Conservation (phyloP, 139 green algal genomes). For the Chlorella sp. region DNA sequence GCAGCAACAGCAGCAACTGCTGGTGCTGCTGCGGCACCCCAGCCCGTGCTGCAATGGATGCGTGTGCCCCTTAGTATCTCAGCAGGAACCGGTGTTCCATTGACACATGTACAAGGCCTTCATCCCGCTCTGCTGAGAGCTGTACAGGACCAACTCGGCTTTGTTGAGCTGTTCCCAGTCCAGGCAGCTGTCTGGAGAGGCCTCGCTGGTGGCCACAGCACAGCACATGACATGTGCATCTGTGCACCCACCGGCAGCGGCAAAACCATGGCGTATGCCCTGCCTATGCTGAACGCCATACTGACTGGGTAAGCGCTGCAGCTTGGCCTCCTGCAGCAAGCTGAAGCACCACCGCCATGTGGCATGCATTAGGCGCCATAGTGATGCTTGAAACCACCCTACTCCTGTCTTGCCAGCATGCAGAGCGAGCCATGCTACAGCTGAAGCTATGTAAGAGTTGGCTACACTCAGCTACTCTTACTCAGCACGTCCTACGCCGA, state of each 20-base stretch:
- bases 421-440: too few relatives aligned
- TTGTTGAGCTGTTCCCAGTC: conserved; percentile 12
- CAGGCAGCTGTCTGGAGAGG: conserved; percentile 60
- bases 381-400: background rate
- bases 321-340: too few relatives aligned
- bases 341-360: too few relatives aligned
- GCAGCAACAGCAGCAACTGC: too few relatives aligned
- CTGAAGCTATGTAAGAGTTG: too few relatives aligned
- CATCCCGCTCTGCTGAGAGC: conserved; percentile 29
- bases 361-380: too few relatives aligned
- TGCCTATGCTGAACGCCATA: conserved; percentile 65
- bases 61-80: conserved; percentile 62
- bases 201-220: conserved; percentile 53
- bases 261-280: conserved; percentile 85
- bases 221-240: conserved; percentile 79
- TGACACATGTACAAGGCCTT: conserved; percentile 52
- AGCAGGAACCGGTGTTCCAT: conserved; percentile 24
- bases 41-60: conserved; percentile 82
- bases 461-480: too few relatives aligned
- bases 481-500: too few relatives aligned
- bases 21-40: too few relatives aligned
- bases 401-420: background rate
- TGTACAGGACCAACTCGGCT: background rate
- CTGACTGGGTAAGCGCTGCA: too few relatives aligned
- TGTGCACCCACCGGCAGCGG: conserved; percentile 79